Conservation (phyloP, 2,329 filamentous ascomycete genomes). For the Arthrinium phaeospermum region DNA sequence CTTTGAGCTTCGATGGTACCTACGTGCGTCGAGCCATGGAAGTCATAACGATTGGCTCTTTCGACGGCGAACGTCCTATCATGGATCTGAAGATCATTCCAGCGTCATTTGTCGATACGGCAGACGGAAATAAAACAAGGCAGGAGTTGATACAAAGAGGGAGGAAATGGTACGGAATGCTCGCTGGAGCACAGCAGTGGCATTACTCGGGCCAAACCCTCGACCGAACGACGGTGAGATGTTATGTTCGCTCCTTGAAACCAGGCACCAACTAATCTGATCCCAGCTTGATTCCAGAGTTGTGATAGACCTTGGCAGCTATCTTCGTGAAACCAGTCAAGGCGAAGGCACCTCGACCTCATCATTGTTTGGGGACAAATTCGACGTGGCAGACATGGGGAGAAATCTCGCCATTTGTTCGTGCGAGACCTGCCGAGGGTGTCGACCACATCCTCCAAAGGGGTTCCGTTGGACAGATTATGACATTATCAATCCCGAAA, state of each 20-base stretch:
- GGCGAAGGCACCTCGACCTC: background rate
- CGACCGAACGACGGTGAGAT: background rate
- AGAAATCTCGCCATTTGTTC: background rate
- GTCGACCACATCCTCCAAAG: background rate
- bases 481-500: background rate
- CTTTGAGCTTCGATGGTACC: background rate
- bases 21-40: background rate
- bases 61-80: background rate
- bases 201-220: background rate
- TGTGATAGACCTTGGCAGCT: background rate
- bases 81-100: background rate
- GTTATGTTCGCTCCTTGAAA: too few relatives aligned
- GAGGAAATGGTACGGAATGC: background rate
- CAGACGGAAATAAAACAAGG: background rate
- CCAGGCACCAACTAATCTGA: background rate
- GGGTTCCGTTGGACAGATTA: background rate
- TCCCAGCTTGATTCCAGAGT: background rate
- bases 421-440: background rate
- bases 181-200: background rate
- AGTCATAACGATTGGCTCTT: background rate
- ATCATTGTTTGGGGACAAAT: background rate
- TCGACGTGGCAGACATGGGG: background rate
- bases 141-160: background rate
- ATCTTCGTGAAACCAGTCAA: background rate
- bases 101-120: background rate